These are phyloP conservation scores for Lupinus albus DNA, from an alignment of 306 rosid genomes.

Conservation along the genomic window DNA sequence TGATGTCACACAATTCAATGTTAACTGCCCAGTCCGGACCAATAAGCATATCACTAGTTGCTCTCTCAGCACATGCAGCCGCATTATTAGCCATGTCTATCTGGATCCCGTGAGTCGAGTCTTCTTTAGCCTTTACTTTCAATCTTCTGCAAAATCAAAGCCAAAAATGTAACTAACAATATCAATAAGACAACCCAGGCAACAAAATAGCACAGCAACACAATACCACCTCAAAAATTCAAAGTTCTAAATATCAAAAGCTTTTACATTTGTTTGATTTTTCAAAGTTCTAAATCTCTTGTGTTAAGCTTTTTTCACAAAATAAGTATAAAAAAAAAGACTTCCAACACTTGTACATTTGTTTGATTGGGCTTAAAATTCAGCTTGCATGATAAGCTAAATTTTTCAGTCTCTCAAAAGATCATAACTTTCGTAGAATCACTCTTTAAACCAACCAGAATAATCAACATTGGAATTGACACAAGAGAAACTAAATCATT, in stretches of 20 bases:
- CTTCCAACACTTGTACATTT: too few relatives aligned
- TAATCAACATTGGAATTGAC: background rate
- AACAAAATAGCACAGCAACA: background rate
- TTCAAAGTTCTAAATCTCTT: background rate
- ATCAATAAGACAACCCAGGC: conserved; percentile 32
- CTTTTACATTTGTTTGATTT: too few relatives aligned
- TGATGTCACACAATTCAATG: conserved; percentile 88
- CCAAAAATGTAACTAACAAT: conserved; percentile 6
- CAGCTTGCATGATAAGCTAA: too few relatives aligned
- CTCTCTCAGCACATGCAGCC: conserved; percentile 88
- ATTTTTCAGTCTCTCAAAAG: too few relatives aligned
- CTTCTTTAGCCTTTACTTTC: conserved; percentile 20
- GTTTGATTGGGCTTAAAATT: too few relatives aligned
- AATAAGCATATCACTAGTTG: conserved; percentile 90
- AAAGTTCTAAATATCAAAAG: background rate
- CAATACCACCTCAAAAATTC: background rate
- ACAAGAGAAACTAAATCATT: background rate
- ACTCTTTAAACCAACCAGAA: background rate
- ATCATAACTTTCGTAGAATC: too few relatives aligned
- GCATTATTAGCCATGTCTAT: conserved; percentile 74
- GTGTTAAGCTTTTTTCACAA: too few relatives aligned
- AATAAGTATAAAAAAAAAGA: too few relatives aligned
- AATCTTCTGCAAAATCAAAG: conserved; percentile 38
- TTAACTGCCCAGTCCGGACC: conserved; percentile 98
- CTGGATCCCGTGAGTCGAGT: conserved; percentile 19